Conservation (phyloP, 768 basidiomycete species). For the Mycena albidolilacea region DNA sequence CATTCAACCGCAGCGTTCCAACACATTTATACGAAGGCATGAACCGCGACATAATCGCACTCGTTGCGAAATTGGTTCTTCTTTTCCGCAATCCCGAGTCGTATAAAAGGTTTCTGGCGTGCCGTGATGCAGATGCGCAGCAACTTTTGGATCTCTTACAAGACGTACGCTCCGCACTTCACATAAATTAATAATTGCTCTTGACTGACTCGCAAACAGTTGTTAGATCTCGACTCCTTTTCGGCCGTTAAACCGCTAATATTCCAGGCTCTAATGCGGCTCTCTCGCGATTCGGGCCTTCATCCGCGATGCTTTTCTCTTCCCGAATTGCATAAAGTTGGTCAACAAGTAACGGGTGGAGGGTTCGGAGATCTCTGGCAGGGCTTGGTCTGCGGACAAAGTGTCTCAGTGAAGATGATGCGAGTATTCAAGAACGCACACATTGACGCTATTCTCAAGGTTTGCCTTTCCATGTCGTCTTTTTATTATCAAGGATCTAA, state of each 20-base stretch:
- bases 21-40: background rate
- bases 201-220: background rate
- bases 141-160: slow-evolving; percentile 35
- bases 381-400: slow-evolving; percentile 35
- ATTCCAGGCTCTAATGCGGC: slow-evolving; percentile 29
- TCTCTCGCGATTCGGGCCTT: slow-evolving; percentile 29
- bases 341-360: slow-evolving; percentile 37
- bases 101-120: slow-evolving; percentile 17
- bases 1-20: slow-evolving; percentile 15
- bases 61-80: slow-evolving; percentile 4
- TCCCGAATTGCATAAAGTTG: slow-evolving; percentile 28
- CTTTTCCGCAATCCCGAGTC: slow-evolving; percentile 3
- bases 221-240: slow-evolving; percentile 29
- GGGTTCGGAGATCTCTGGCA: slow-evolving; percentile 40
- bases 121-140: slow-evolving; percentile 17
- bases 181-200: background rate
- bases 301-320: slow-evolving; percentile 35
- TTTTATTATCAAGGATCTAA: background rate
- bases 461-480: background rate
- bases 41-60: background rate
- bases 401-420: slow-evolving; percentile 38
- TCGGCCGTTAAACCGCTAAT: slow-evolving; percentile 12
- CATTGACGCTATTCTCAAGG: slow-evolving; percentile 24
- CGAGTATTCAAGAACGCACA: slow-evolving; percentile 24
- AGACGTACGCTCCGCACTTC: background rate